A percentile compares a stretch with the other conserved stretches of the same genome.
Conservation (phyloP, 768 basidiomycete species). For the Hygrophorus pudorinus region DNA sequence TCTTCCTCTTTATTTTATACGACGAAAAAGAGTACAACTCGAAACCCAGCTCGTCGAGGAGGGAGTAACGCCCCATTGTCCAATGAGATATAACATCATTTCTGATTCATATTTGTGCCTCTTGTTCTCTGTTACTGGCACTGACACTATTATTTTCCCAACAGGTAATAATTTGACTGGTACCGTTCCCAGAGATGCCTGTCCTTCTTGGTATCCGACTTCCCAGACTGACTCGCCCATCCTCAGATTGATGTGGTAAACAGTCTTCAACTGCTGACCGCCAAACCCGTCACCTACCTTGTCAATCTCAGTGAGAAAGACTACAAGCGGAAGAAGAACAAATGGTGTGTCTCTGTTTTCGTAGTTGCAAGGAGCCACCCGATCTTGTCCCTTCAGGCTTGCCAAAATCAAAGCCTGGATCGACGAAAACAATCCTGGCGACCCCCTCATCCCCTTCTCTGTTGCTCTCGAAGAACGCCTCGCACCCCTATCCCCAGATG, state of each 20-base stretch:
- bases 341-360: conserved; percentile 52
- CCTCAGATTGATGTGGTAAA: conserved; percentile 84
- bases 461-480: conserved; percentile 93
- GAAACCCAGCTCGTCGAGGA: conserved; percentile 92
- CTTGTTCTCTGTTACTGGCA: background rate
- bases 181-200: background rate
- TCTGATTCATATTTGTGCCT: conserved; percentile 10
- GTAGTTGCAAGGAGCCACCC: conserved; percentile 26
- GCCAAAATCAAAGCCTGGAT: conserved; percentile 99
- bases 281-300: conserved; percentile 95
- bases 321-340: conserved; percentile 96
- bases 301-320: conserved; percentile 95
- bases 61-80: conserved; percentile 80
- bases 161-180: no score
- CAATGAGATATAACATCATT: conserved; percentile 53
- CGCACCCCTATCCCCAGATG: conserved; percentile 48
- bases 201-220: conserved; percentile 6
- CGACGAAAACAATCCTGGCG: conserved; percentile 92
- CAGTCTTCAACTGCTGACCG: conserved; percentile 80
- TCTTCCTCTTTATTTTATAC: no score
- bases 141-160: background rate
- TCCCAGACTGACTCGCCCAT: conserved; percentile 11
- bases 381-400: conserved; percentile 39
- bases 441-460: conserved; percentile 92
- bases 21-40: no score